Percentiles rank a stretch among this genome's conserved stretches.
Conservation (phyloP, 2,329 filamentous ascomycete species). For the Ceratocystis destructans region DNA sequence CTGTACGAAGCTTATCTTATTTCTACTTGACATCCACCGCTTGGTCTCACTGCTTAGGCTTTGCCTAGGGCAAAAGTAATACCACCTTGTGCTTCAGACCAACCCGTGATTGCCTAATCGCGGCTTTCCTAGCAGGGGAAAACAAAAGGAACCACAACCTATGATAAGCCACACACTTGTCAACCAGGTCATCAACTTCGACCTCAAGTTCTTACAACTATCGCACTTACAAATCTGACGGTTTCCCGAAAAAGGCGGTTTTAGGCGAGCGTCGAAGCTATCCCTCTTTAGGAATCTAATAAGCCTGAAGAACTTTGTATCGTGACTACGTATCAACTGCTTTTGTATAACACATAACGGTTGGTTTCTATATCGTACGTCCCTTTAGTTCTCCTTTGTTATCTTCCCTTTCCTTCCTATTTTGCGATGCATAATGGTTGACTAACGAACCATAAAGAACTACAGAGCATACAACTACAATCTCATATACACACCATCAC, state of each 20-base stretch:
- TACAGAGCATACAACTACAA: neutral
- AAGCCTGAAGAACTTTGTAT: neutral
- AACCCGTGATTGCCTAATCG: too few relatives aligned
- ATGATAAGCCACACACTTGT: neutral
- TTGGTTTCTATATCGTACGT: neutral
- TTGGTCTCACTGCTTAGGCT: neutral
- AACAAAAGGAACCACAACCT: neutral
- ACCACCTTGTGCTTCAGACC: neutral
- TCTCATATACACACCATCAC: neutral
- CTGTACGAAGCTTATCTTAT: neutral
- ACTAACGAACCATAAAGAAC: neutral
- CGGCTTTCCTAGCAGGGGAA: neutral
- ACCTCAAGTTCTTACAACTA: slow-evolving; percentile 3
- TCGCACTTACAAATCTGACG: neutral
- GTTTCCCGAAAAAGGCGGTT: neutral
- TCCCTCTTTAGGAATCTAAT: neutral
- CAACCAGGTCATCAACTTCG: neutral
- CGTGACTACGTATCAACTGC: neutral
- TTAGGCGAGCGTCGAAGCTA: neutral
- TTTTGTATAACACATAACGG: neutral
- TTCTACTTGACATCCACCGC: neutral
- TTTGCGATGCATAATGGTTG: neutral
- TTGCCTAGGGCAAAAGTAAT: neutral
- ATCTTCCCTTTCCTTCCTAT: neutral
- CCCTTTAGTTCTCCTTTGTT: neutral